Percentiles rank a stretch among this genome's conserved stretches.
Evolutionary conservation across 768 basidiomycete genomes (phyloP).

Genomic region (Thelephora ganbajun): DNA sequence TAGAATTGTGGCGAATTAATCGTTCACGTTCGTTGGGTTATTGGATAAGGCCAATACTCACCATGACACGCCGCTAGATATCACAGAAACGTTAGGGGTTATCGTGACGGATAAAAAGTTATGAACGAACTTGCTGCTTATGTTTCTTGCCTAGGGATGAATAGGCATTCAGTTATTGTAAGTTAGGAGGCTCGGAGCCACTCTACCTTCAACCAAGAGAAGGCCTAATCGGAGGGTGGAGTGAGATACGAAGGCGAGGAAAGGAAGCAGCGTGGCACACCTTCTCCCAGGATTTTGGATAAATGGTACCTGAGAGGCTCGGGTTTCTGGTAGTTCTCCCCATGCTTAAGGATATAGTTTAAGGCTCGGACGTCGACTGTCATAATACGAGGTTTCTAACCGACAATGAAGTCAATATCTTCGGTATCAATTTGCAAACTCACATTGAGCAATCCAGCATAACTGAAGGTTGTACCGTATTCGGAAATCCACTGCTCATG

Average conservation of each 20-base stretch:
- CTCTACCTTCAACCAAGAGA: not conserved
- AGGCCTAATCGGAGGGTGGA: not conserved
- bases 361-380: not conserved
- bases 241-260: not conserved
- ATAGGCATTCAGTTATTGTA: too few relatives aligned
- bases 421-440: not conserved
- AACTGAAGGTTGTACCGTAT: not conserved
- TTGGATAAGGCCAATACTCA: not conserved
- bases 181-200: too few relatives aligned
- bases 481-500: too few relatives aligned
- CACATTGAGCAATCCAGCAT: not conserved
- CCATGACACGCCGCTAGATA: not conserved
- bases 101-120: not conserved
- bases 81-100: not conserved
- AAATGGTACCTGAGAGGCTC: not conserved
- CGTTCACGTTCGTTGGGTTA: slow-evolving; percentile 7
- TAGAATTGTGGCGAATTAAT: slow-evolving; percentile 10
- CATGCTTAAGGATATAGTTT: not conserved
- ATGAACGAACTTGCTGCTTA: not conserved
- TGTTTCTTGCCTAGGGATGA: not conserved
- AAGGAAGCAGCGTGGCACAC: not conserved
- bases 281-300: slow-evolving; percentile 6
- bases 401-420: not conserved
- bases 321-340: not conserved
- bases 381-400: not conserved